Evolutionary conservation across 257 asterid species (phyloP).

Genomic region (Voacanga thouarsii): DNA sequence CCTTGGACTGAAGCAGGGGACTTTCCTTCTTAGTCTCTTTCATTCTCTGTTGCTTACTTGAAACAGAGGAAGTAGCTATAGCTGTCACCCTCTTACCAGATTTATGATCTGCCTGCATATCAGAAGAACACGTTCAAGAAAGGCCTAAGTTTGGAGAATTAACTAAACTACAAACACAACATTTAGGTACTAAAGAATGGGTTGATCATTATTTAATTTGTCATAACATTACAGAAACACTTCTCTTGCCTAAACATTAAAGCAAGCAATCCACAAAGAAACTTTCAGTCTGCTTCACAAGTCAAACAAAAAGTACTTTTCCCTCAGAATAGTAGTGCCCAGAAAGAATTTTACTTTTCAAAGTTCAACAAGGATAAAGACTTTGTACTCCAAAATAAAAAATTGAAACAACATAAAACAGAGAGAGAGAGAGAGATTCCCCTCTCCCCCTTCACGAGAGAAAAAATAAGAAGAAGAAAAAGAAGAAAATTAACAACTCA

Average conservation of each 20-base stretch:
- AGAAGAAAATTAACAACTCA: not conserved
- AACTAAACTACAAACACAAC: not conserved
- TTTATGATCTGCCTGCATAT: conserved; percentile 4
- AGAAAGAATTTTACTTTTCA: not conserved
- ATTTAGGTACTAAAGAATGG: not conserved
- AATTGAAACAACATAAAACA: not conserved
- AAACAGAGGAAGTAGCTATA: conserved; percentile 1
- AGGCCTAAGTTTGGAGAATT: not conserved
- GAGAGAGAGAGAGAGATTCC: not conserved
- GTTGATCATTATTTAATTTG: not conserved
- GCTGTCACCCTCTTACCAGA: not conserved
- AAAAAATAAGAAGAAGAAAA: not conserved
- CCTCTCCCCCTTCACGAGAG: not conserved
- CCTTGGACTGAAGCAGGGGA: conserved; percentile 2
- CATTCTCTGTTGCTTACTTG: not conserved
- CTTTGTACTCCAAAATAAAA: not conserved
- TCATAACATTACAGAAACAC: not conserved
- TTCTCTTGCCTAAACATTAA: not conserved
- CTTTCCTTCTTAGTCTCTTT: not conserved
- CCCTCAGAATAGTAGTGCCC: not conserved
- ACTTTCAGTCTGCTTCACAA: not conserved
- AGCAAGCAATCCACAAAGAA: not conserved
- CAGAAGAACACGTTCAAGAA: not conserved
- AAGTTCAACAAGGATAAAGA: not conserved
- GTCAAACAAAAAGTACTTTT: not conserved